Conservation (phyloP, 2,329 filamentous ascomycete genomes). For the Aspergillus neotritici region DNA sequence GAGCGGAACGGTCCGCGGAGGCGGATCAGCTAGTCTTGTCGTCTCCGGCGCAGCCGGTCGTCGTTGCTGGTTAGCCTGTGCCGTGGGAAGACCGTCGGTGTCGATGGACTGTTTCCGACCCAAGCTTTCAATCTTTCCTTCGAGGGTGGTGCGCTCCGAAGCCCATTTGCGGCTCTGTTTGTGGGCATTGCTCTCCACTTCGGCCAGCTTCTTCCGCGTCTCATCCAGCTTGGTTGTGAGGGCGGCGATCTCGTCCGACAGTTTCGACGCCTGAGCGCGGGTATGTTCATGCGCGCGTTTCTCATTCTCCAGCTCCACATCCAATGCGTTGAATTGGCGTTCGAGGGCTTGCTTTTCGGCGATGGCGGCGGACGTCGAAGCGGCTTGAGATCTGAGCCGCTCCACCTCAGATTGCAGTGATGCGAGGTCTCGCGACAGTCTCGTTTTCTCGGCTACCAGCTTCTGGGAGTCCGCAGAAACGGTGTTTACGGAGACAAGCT, state of each 20-base stretch:
- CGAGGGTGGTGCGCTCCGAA: constrained; percentile 58
- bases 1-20: constrained; percentile 39
- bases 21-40: constrained; percentile 21
- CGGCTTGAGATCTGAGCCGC: constrained; percentile 54
- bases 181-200: constrained; percentile 50
- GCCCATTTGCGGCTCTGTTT: constrained; percentile 57
- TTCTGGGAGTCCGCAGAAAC: constrained; percentile 66
- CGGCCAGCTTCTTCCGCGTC: constrained; percentile 46
- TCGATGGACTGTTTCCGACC: constrained; percentile 63
- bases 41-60: constrained; percentile 33
- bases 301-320: constrained; percentile 78
- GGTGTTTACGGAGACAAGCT: constrained; percentile 63
- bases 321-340: constrained; percentile 67
- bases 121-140: constrained; percentile 65
- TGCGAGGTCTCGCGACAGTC: constrained; percentile 55
- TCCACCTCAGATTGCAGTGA: constrained; percentile 57
- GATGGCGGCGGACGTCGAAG: constrained; percentile 61
- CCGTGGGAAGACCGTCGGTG: constrained; percentile 68
- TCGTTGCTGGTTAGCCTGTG: constrained; percentile 46
- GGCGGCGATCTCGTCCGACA: constrained; percentile 36
- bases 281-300: constrained; percentile 62
- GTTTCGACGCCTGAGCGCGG: constrained; percentile 34
- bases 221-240: constrained; percentile 42
- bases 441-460: constrained; percentile 60
- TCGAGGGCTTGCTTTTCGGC: constrained; percentile 75